A percentile compares a stretch with the other conserved stretches of the same genome.
Conservation (phyloP, 495 filamentous ascomycete genomes). For the Massariosphaeria phaeospora region DNA sequence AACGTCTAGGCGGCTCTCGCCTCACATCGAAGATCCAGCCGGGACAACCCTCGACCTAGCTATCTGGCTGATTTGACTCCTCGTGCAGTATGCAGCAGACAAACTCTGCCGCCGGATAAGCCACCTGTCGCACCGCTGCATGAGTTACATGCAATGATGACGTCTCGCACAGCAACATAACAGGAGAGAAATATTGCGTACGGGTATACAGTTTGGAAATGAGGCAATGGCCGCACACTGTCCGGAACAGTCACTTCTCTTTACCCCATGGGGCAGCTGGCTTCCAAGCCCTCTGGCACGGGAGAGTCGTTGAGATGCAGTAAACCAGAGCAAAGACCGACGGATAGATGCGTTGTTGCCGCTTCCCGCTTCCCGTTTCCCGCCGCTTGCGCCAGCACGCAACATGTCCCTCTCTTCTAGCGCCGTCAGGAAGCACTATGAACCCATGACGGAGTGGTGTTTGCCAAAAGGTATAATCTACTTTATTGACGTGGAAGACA, state of each 20-base stretch:
- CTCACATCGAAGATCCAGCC: constrained; percentile 18
- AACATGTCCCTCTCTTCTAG: neutral
- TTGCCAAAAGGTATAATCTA: no score
- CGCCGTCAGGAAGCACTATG: no score
- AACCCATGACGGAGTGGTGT: no score
- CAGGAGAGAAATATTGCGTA: neutral
- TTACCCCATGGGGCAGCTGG: neutral
- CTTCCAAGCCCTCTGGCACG: no score
- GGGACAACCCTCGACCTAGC: constrained; percentile 3
- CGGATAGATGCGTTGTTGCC: no score
- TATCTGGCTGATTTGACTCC: neutral
- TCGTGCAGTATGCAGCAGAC: neutral
- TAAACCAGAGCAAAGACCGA: no score
- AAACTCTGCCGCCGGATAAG: constrained; percentile 3
- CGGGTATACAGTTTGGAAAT: no score
- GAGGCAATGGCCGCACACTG: no score
- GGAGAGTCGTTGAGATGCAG: no score
- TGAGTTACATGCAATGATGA: constrained; percentile 1
- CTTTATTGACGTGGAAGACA: no score
- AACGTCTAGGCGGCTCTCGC: constrained; percentile 23
- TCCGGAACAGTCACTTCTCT: no score
- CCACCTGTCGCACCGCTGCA: constrained; percentile 10
- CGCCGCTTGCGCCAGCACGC: neutral
- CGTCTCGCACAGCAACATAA: neutral
- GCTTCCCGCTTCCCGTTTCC: neutral